Evolutionary conservation across 352 stramenopile genomes (phyloP).

Genomic region (Pythium scleroteichum): DNA sequence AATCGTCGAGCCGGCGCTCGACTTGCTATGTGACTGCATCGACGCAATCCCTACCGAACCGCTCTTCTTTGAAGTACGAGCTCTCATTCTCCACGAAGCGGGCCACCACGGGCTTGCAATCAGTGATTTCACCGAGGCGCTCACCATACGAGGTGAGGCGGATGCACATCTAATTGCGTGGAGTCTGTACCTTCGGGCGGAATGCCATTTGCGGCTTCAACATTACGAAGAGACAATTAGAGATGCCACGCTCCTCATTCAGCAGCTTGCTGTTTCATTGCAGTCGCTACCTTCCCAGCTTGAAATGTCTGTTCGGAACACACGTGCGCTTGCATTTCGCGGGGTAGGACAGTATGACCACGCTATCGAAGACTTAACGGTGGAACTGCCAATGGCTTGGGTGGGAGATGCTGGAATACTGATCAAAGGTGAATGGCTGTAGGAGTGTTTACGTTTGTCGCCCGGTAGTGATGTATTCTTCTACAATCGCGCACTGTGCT

Average conservation of each 20-base stretch:
- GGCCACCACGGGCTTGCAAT: conserved; percentile 48
- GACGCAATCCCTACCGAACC: conserved; percentile 55
- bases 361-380: conserved; percentile 58
- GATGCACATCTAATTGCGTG: neutral
- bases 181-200: conserved; percentile 44
- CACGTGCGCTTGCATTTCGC: conserved; percentile 53
- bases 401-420: too few relatives aligned
- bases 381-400: conserved; percentile 21
- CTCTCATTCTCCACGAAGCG: conserved; percentile 63
- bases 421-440: conserved; percentile 1
- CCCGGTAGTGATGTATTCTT: conserved; percentile 61
- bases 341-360: conserved; percentile 58
- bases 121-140: conserved; percentile 44
- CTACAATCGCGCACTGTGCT: conserved; percentile 64
- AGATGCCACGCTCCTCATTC: conserved; percentile 38
- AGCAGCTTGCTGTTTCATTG: neutral
- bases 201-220: conserved; percentile 48
- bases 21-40: conserved; percentile 53
- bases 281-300: neutral
- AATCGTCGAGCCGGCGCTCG: conserved; percentile 45
- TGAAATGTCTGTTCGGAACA: conserved; percentile 51
- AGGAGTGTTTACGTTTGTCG: conserved; percentile 39
- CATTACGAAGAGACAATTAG: conserved; percentile 45
- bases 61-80: conserved; percentile 58
- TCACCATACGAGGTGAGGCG: conserved; percentile 21